Percentiles rank a stretch among this genome's conserved stretches.
Evolutionary conservation across 139 green algal species (phyloP).

Genomic region (Chlorella sp.): DNA sequence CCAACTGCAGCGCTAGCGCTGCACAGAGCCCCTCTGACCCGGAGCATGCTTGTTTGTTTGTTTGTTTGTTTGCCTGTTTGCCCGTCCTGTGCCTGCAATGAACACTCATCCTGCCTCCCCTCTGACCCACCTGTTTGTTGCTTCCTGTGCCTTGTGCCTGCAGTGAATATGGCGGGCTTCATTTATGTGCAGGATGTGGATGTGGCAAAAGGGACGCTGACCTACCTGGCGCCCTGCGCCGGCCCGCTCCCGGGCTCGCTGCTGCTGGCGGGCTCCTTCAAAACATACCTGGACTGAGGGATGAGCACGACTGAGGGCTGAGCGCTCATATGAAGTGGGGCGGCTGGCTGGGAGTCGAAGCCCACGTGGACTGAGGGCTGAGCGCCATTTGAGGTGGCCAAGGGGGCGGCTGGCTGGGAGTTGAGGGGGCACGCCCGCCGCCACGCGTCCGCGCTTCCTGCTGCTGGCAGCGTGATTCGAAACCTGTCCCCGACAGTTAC

Average conservation of each 20-base stretch:
- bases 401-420: slow-evolving; percentile 78
- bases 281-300: slow-evolving; percentile 69
- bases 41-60: neutral
- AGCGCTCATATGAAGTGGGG: neutral
- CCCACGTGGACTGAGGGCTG: slow-evolving; percentile 62
- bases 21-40: neutral
- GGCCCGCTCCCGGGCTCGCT: slow-evolving; percentile 80
- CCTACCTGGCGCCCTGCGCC: slow-evolving; percentile 76
- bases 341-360: slow-evolving; percentile 82
- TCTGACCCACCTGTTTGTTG: neutral
- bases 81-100: too few relatives aligned
- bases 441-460: slow-evolving; percentile 11
- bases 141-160: slow-evolving; percentile 11
- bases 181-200: slow-evolving; percentile 86
- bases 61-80: neutral
- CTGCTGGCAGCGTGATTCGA: neutral
- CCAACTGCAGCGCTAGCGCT: too few relatives aligned
- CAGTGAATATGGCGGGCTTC: slow-evolving; percentile 90
- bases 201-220: slow-evolving; percentile 65
- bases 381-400: neutral
- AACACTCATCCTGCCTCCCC: neutral
- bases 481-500: too few relatives aligned
- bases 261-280: slow-evolving; percentile 79
- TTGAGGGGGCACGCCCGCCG: slow-evolving; percentile 54
- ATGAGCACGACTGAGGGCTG: slow-evolving; percentile 45